Evolutionary conservation across 148 eudicot species (phyloP).

Genomic region (Persicaria tinctoria): DNA sequence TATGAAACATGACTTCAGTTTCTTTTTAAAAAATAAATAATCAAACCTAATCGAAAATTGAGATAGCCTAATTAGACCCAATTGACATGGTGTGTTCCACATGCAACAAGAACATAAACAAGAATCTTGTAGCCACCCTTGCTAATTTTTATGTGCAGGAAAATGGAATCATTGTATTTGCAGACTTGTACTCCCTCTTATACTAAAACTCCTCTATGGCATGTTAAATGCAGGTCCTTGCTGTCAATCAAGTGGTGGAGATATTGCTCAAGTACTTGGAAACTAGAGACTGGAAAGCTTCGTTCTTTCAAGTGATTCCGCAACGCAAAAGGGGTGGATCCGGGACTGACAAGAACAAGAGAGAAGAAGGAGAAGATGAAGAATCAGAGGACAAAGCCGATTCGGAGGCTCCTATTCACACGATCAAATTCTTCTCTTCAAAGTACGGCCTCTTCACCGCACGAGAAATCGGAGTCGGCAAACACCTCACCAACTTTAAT

Average conservation of each 20-base stretch:
- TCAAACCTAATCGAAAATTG: too few relatives aligned
- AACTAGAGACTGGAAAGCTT: conserved; percentile 78
- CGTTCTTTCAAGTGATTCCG: conserved; percentile 87
- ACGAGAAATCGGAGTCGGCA: too few relatives aligned
- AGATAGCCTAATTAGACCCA: too few relatives aligned
- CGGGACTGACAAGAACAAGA: conserved; percentile 22
- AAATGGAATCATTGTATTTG: neutral
- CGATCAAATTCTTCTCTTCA: too few relatives aligned
- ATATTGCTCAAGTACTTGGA: conserved; percentile 85
- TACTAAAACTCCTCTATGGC: neutral
- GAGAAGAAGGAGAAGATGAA: conserved; percentile 19
- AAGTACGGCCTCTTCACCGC: too few relatives aligned
- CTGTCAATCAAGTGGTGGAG: conserved; percentile 95
- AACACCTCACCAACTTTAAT: too few relatives aligned
- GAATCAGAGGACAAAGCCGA: conserved; percentile 11
- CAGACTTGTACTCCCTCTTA: neutral
- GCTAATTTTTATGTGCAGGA: neutral
- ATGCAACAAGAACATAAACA: neutral
- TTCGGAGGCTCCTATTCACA: neutral
- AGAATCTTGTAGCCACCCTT: neutral
- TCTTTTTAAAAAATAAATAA: neutral
- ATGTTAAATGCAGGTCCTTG: conserved; percentile 54
- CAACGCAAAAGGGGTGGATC: conserved; percentile 69
- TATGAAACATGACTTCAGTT: too few relatives aligned
- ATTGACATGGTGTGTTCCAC: neutral